These are phyloP conservation scores for Nemania serpens DNA, from an alignment of 2,329 filamentous ascomycete genomes.

Conservation along the genomic window DNA sequence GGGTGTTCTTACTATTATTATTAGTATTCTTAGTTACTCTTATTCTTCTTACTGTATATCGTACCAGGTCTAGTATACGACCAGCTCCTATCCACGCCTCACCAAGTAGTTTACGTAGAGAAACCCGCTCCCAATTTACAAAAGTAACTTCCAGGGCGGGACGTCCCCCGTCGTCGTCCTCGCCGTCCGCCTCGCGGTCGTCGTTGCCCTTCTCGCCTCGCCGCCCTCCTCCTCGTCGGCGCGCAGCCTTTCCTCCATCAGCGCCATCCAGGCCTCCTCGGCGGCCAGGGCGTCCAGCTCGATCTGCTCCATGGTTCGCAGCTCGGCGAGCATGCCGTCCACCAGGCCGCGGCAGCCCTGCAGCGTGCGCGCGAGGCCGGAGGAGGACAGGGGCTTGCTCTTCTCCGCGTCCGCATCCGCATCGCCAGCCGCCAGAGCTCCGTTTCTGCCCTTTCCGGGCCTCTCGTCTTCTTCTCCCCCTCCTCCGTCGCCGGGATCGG, in stretches of 20 bases:
- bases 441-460: not conserved
- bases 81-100: too few relatives aligned
- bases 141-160: conserved; percentile 39
- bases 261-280: conserved; percentile 64
- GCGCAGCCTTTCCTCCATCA: conserved; percentile 51
- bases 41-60: too few relatives aligned
- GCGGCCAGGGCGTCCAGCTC: conserved; percentile 60
- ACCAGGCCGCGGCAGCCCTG: conserved; percentile 49
- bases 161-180: conserved; percentile 27
- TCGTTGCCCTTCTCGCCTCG: not conserved
- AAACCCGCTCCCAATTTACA: not conserved
- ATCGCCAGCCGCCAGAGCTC: not conserved
- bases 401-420: not conserved
- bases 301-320: conserved; percentile 65
- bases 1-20: too few relatives aligned
- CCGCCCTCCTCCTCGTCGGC: conserved; percentile 39
- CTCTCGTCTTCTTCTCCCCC: not conserved
- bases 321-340: conserved; percentile 64
- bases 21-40: too few relatives aligned
- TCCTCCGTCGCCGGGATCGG: conserved; percentile 13
- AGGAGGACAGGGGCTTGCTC: conserved; percentile 12
- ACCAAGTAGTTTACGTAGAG: too few relatives aligned
- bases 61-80: too few relatives aligned
- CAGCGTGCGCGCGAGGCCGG: conserved; percentile 37
- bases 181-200: not conserved